Conservation (phyloP, 2,329 filamentous ascomycete genomes). For the Pezizomycotina sp. region DNA sequence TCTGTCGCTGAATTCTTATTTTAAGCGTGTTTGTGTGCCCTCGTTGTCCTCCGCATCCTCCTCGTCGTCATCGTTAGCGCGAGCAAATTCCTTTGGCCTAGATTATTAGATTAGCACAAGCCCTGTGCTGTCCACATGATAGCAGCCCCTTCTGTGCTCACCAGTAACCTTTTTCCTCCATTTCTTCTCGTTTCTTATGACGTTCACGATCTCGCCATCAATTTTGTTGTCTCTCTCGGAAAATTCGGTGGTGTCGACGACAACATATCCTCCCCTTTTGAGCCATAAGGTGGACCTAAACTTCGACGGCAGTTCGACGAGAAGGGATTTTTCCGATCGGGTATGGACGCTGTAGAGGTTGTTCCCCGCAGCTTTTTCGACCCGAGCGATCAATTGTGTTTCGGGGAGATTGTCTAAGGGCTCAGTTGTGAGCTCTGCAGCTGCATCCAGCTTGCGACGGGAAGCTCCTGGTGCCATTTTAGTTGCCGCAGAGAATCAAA, state of each 20-base stretch:
- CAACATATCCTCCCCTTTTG: conserved; percentile 70
- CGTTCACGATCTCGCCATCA: conserved; percentile 76
- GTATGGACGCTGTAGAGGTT: conserved; percentile 69
- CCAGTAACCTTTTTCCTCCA: conserved; percentile 92
- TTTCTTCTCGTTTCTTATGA: conserved; percentile 75
- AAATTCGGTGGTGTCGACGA: conserved; percentile 54
- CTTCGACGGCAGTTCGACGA: conserved; percentile 66
- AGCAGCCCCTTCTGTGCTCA: conserved; percentile 29
- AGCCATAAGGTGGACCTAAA: conserved; percentile 93
- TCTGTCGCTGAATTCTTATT: too few relatives aligned
- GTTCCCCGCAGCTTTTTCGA: conserved; percentile 72
- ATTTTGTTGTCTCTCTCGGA: conserved; percentile 59
- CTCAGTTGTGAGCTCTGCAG: conserved; percentile 32
- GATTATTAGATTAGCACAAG: conserved; percentile 6
- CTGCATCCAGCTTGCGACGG: neutral
- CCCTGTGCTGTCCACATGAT: neutral
- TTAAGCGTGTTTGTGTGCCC: too few relatives aligned
- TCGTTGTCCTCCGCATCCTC: conserved; percentile 5
- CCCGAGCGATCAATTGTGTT: conserved; percentile 55
- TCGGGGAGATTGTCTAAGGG: conserved; percentile 43
- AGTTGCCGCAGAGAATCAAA: too few relatives aligned
- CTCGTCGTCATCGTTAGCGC: conserved; percentile 38
- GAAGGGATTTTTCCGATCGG: conserved; percentile 44
- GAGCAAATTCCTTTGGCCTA: conserved; percentile 65
- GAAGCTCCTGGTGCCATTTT: neutral